Percentiles rank a stretch among this genome's conserved stretches.
phyloP scores from a whole-genome alignment of 441 rosid genomes.

The Erodium moschatum region DNA sequence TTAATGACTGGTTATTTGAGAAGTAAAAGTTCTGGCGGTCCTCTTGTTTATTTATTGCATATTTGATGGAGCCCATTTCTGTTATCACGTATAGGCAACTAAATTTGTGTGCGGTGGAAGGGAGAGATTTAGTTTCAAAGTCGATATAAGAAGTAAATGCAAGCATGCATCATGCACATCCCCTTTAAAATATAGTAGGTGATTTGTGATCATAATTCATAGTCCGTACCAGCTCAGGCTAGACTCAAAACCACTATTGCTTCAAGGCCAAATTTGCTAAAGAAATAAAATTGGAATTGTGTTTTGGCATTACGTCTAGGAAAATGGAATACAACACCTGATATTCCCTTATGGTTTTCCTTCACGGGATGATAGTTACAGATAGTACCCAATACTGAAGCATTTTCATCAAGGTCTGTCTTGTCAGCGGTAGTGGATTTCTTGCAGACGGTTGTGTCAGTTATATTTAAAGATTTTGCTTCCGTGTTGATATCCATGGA shows the following conservation, averaged over 20 bases:
- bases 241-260: neutral
- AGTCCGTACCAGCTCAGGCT: neutral
- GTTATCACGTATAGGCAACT: no score
- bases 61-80: neutral
- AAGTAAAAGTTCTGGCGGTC: neutral
- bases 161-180: neutral
- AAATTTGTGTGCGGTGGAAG: neutral
- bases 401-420: constrained; percentile 31
- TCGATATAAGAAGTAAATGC: neutral
- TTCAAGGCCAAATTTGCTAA: neutral
- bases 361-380: constrained; percentile 19
- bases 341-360: constrained; percentile 29
- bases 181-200: neutral
- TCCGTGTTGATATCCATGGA: constrained; percentile 21
- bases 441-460: constrained; percentile 44
- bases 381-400: constrained; percentile 26
- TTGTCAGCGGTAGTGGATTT: constrained; percentile 41
- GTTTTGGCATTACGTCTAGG: constrained; percentile 7
- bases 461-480: constrained; percentile 27
- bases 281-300: constrained; percentile 4
- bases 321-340: constrained; percentile 36
- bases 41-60: neutral
- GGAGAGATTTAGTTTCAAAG: neutral
- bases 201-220: neutral
- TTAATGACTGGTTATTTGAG: neutral